A percentile compares a stretch with the other conserved stretches of the same genome.
phyloP scores from a whole-genome alignment of 139 green algal genomes.

The Closterium sp. region DNA sequence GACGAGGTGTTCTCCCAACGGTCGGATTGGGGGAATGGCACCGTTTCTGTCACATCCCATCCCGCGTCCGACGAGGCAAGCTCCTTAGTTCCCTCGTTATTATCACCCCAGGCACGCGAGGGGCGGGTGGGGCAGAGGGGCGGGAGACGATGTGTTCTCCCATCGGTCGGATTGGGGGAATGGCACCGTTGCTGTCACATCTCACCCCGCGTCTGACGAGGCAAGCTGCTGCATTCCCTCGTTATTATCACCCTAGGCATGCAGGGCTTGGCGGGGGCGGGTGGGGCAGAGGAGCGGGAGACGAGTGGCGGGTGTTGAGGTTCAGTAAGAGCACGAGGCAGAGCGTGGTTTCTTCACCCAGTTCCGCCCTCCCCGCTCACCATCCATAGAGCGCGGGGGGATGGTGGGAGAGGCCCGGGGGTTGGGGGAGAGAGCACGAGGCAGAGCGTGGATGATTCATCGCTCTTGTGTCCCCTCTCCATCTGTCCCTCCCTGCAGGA shows the following conservation, averaged over 20 bases:
- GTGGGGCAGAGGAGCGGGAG: too few relatives aligned
- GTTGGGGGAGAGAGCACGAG: slow-evolving; percentile 51
- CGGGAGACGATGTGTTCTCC: slow-evolving; percentile 52
- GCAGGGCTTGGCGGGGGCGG: too few relatives aligned
- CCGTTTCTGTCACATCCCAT: slow-evolving; percentile 60
- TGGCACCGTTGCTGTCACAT: slow-evolving; percentile 57
- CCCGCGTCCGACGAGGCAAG: neutral
- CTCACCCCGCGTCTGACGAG: slow-evolving; percentile 39
- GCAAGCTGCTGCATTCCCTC: too few relatives aligned
- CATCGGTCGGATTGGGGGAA: slow-evolving; percentile 44
- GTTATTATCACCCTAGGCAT: too few relatives aligned
- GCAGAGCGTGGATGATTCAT: slow-evolving; percentile 64
- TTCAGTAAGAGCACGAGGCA: slow-evolving; percentile 65
- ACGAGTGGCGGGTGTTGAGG: slow-evolving; percentile 63
- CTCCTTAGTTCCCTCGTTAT: too few relatives aligned
- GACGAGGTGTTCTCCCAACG: slow-evolving; percentile 44
- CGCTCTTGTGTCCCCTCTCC: too few relatives aligned
- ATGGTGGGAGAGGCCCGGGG: too few relatives aligned
- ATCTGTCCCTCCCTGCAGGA: too few relatives aligned
- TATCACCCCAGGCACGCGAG: neutral
- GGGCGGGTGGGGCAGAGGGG: slow-evolving; percentile 42
- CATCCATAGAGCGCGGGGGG: too few relatives aligned
- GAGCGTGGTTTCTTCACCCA: slow-evolving; percentile 43
- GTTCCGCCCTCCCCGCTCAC: too few relatives aligned
- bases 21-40: slow-evolving; percentile 51